Base-by-base conservation (phyloP, 139 green algal species). In the Tetradesmus obliquus region DNA sequence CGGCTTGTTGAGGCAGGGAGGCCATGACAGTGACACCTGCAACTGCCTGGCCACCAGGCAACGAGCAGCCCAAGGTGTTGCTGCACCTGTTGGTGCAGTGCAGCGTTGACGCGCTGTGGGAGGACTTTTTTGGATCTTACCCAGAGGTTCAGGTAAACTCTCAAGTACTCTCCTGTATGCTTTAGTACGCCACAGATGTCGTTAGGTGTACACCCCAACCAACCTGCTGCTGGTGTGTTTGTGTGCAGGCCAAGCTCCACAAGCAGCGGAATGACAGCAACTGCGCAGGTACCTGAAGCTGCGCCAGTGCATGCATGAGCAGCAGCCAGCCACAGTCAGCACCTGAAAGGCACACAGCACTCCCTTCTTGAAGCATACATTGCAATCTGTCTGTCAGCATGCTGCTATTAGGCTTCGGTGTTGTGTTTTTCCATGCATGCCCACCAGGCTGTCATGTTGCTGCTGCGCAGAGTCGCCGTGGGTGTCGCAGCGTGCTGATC, bases 181-280 rank as follows among this genome's bases (percentile, higher is more conserved):
- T 19, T n/a, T 24, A 5, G 4, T 87, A 74, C 10, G 10, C 24
- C 55, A 17, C 5, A 19, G 22, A n/a, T 55, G 57, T 54, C 19
- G 9, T 74, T 53, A 32, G 13, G 7, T 10, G 57, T 53, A 9
- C 6, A 57, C 6, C 45, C 12, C 22, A 13, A 32, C 83, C 22
- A 22, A 6, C 17, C 55, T 71, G 83, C 55, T 74, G 55, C 83
- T 74, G 83, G 1, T 71, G 20, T 74, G 24, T 12, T 57, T 71
- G 71, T 53, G 3, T 83, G 82, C 89, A 89, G 82, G 90, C 90
- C 10, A 92, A 84, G 69, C 90, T 89, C 6, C 90, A 92, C 45
- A 89, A 90, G 55, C 58, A 85, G 82, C 82, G 82, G 45, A 84
- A 89, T 55, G 82, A 92, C 53, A 88, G 24, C 80, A 92, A 92